A percentile compares a stretch with the other conserved stretches of the same genome.
Conservation (phyloP, 2,329 filamentous ascomycete species). For the Didymella exigua region DNA sequence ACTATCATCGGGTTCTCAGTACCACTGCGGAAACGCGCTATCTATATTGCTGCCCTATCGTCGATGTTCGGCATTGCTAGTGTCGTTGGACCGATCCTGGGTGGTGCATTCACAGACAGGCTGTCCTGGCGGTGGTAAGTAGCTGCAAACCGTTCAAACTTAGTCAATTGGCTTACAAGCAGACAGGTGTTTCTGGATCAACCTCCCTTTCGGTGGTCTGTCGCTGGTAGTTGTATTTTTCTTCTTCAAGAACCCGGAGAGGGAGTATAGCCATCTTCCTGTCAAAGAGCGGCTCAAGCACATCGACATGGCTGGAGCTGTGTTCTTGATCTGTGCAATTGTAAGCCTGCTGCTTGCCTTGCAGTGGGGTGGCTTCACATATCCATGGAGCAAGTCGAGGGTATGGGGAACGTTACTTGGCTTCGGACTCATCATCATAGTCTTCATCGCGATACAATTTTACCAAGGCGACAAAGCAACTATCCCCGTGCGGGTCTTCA, state of each 20-base stretch:
- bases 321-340: slow-evolving; percentile 43
- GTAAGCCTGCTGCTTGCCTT: slow-evolving; percentile 43
- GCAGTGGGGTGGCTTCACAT: slow-evolving; percentile 50
- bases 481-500: slow-evolving; percentile 41
- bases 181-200: slow-evolving; percentile 51
- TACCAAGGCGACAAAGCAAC: slow-evolving; percentile 39
- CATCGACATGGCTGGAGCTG: slow-evolving; percentile 42
- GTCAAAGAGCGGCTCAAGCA: slow-evolving; percentile 46
- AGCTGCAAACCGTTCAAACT: too few species aligned
- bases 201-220: slow-evolving; percentile 53
- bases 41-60: slow-evolving; percentile 47
- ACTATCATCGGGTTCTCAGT: slow-evolving; percentile 55
- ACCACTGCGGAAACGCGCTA: slow-evolving; percentile 51
- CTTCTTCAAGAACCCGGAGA: slow-evolving; percentile 39
- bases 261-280: slow-evolving; percentile 33
- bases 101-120: slow-evolving; percentile 50
- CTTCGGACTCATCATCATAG: slow-evolving; percentile 53
- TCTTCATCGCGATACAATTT: slow-evolving; percentile 50
- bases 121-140: slow-evolving; percentile 50
- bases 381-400: slow-evolving; percentile 55
- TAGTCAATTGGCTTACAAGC: too few species aligned
- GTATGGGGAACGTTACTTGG: slow-evolving; percentile 59
- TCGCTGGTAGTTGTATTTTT: slow-evolving; percentile 41
- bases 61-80: slow-evolving; percentile 49
- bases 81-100: slow-evolving; percentile 51